Base-by-base conservation (phyloP, 208 protist genomes). In the Crithidia fasciculata region DNA sequence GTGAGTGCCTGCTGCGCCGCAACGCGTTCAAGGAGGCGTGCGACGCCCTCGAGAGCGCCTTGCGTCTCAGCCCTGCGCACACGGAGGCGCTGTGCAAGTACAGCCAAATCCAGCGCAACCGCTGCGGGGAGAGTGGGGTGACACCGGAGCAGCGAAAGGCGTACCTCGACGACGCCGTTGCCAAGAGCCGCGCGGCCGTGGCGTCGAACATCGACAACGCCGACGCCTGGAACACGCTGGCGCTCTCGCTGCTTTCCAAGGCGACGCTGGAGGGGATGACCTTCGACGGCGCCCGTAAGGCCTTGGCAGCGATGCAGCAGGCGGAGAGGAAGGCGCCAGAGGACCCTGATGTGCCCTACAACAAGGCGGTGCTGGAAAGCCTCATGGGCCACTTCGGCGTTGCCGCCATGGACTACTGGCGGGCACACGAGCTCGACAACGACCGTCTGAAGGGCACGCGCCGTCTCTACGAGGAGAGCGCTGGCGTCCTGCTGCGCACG, bases 301-400 rank as follows among this genome's bases (percentile, higher is more conserved):
- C 86, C 2, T 58, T 86, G 49, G 61, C 79, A 19, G 89, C 89
- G 39, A 92, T 96, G 75, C 81, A 75, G 74, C 89, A 93, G 75
- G 84, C 87, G 7, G 47, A 70, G 18, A 72, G 81, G 53, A 80
- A 80, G 15, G 53, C 39, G 6, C 74, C 74, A 8, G 60, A 77
- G 12, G 88, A 96, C 49, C 92, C 92, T 5, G 92, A 96, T 63
- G 72, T 95, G 41, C 78, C 83, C 39, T 96, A 84, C 76, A 96
- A 96, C 83, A 92, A 88, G 80, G 88, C 80, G 2, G 81, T 89
- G 10, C 72, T 96, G 45, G 86, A 94, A 60, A 86, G 88, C 19
- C 74, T 95, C 58, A 55, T 90, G 37, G 92, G 92, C 9, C 65
- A 87, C 71, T 96, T 91, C 72, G 89, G 88, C 43, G 50, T 49